These are phyloP conservation scores for Microbotryum intermedium DNA, from an alignment of 1,284 basidiomycete species.

Conservation along the genomic window DNA sequence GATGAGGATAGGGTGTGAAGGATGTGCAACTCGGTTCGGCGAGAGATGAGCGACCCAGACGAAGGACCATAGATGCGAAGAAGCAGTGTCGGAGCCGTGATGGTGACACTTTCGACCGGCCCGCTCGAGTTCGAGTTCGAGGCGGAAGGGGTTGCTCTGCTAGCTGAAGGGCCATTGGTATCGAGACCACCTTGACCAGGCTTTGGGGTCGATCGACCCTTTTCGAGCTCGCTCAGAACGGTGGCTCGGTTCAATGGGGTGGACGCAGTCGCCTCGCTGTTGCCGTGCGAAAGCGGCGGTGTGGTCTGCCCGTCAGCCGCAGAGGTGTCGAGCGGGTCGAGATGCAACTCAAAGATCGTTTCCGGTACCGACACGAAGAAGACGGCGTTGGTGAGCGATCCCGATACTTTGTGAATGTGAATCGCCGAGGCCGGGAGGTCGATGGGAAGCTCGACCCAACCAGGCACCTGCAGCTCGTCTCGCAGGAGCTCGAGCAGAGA, in stretches of 20 bases:
- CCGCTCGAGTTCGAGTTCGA: neutral
- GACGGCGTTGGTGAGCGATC: constrained; percentile 84
- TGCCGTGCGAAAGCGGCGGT: neutral
- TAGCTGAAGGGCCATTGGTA: neutral
- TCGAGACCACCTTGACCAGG: too few species aligned
- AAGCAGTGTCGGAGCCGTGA: constrained; percentile 56
- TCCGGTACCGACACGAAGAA: constrained; percentile 65
- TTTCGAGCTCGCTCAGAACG: constrained; percentile 19
- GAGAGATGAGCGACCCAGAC: constrained; percentile 73
- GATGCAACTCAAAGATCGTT: constrained; percentile 7
- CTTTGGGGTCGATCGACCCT: neutral
- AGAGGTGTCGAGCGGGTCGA: neutral
- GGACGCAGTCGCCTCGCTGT: neutral
- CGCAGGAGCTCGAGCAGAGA: constrained; percentile 36
- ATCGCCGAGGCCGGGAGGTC: constrained; percentile 21
- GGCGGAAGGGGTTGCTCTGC: neutral
- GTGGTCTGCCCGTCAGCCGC: too few species aligned
- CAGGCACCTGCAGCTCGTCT: constrained; percentile 26
- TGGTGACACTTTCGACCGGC: neutral
- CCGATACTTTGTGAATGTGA: constrained; percentile 44
- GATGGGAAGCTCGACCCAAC: constrained; percentile 23
- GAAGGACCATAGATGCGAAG: constrained; percentile 83
- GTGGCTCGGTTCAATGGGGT: constrained; percentile 5
- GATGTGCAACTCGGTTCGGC: constrained; percentile 70
- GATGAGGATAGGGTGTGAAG: constrained; percentile 76